phyloP scores from a whole-genome alignment of 345 rosid genomes.

The Brassica cretica region DNA sequence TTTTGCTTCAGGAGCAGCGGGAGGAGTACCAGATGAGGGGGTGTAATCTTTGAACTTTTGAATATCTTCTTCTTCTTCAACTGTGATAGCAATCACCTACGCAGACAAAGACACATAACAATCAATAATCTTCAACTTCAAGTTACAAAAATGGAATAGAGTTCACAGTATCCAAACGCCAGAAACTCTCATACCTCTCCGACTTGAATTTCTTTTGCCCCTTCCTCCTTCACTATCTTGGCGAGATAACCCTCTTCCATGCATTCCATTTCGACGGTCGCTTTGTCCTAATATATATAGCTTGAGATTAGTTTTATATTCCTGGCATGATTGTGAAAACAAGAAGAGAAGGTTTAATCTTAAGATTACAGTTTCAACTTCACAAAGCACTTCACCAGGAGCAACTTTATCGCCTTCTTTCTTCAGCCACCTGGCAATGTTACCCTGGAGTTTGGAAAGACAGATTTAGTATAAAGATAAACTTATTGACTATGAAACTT shows the following conservation, averaged over 20 bases:
- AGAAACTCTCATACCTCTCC: slow-evolving; percentile 67
- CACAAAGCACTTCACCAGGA: slow-evolving; percentile 97
- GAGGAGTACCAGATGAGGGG: slow-evolving; percentile 52
- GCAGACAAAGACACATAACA: background rate
- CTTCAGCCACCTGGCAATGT: slow-evolving; percentile 96
- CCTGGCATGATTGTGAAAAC: background rate
- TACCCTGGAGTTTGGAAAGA: slow-evolving; percentile 63
- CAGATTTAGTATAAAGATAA: slow-evolving; percentile 21
- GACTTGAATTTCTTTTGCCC: slow-evolving; percentile 89
- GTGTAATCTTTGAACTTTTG: slow-evolving; percentile 83
- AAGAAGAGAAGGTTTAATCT: background rate
- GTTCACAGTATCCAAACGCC: background rate
- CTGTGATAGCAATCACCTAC: slow-evolving; percentile 84
- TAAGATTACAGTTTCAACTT: slow-evolving; percentile 90
- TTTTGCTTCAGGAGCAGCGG: slow-evolving; percentile 48
- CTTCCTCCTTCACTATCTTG: slow-evolving; percentile 83
- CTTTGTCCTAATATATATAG: slow-evolving; percentile 69
- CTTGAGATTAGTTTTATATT: slow-evolving; percentile 8
- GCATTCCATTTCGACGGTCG: slow-evolving; percentile 98
- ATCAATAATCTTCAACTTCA: background rate
- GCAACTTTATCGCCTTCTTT: slow-evolving; percentile 89
- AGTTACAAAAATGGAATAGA: too few species aligned
- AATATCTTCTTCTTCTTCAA: slow-evolving; percentile 88
- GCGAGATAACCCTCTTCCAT: slow-evolving; percentile 99
- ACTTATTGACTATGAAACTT: too few species aligned